These are phyloP conservation scores for Alternaria ethzedia DNA, from an alignment of 2,329 filamentous ascomycete species.

Conservation along the genomic window DNA sequence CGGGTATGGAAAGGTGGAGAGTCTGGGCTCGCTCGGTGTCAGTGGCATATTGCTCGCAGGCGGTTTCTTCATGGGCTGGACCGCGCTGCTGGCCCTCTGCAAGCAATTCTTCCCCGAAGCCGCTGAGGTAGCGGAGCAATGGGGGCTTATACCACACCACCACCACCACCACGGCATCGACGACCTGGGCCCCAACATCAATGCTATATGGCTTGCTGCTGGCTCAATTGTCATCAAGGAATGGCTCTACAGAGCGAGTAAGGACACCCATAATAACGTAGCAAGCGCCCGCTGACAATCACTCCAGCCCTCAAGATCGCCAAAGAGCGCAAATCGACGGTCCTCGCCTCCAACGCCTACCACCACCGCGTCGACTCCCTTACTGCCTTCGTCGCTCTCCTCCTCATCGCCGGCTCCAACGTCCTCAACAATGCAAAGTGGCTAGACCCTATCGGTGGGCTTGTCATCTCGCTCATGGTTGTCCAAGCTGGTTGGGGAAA, in stretches of 20 bases:
- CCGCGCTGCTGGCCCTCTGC: slow-evolving; percentile 64
- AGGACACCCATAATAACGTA: slow-evolving; percentile 5
- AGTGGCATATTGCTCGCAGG: slow-evolving; percentile 89
- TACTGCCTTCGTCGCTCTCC: slow-evolving; percentile 89
- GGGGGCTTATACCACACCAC: slow-evolving; percentile 60
- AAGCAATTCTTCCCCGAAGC: slow-evolving; percentile 58
- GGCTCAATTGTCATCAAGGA: slow-evolving; percentile 93
- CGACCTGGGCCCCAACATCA: slow-evolving; percentile 77
- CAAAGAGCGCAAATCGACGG: slow-evolving; percentile 89
- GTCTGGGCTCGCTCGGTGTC: slow-evolving; percentile 88
- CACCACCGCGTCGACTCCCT: slow-evolving; percentile 96
- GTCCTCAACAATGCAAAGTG: slow-evolving; percentile 83
- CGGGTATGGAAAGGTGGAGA: slow-evolving; percentile 98
- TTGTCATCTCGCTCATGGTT: slow-evolving; percentile 92
- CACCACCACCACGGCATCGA: slow-evolving; percentile 69
- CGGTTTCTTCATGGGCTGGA: slow-evolving; percentile 86
- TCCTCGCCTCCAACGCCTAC: slow-evolving; percentile 93
- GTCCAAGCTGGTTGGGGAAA: slow-evolving; percentile 89
- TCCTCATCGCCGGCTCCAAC: slow-evolving; percentile 89
- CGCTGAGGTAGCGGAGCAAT: slow-evolving; percentile 50
- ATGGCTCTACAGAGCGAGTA: slow-evolving; percentile 96
- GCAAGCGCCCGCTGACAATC: slow-evolving; percentile 28
- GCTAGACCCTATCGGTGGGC: slow-evolving; percentile 91
- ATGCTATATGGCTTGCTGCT: slow-evolving; percentile 91
- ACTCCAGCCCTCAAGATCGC: slow-evolving; percentile 88